phyloP scores from a whole-genome alignment of 2,329 filamentous ascomycete genomes.

The Diaporthe destruens region DNA sequence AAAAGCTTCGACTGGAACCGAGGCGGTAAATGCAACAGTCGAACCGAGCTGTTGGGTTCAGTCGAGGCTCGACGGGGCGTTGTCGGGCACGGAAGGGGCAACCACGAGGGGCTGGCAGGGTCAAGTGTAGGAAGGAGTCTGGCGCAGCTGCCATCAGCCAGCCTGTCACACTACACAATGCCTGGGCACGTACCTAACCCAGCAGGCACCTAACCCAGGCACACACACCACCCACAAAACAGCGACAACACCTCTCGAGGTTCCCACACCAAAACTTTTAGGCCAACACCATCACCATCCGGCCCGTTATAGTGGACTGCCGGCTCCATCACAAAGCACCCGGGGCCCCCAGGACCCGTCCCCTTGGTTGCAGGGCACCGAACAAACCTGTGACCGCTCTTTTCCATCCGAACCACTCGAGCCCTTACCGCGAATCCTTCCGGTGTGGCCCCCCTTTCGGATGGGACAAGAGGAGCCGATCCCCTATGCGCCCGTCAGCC shows the following conservation, averaged over 20 bases:
- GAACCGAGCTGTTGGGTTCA: conserved; percentile 3
- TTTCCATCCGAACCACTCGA: conserved; percentile 22
- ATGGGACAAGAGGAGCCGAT: too few species aligned
- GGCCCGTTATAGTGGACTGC: background rate
- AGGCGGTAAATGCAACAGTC: conserved; percentile 10
- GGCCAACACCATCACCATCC: background rate
- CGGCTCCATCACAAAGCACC: background rate
- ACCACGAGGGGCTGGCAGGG: background rate
- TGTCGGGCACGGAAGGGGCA: too few species aligned
- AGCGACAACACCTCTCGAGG: too few species aligned
- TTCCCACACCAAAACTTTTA: background rate
- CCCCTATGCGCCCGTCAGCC: background rate
- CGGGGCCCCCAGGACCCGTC: too few species aligned
- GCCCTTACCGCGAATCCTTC: conserved; percentile 13
- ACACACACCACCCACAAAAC: too few species aligned
- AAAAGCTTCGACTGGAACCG: conserved; percentile 3
- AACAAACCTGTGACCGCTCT: conserved; percentile 38
- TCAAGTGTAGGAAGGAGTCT: too few species aligned
- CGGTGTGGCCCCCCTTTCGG: conserved; percentile 6
- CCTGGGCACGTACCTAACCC: too few species aligned
- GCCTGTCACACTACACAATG: too few species aligned
- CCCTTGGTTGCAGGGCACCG: conserved; percentile 17
- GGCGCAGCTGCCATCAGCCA: too few species aligned
- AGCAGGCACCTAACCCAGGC: too few species aligned
- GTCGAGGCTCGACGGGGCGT: background rate